These are phyloP conservation scores for Fusarium sp. DNA, from an alignment of 2,329 filamentous ascomycete species.

Conservation along the genomic window DNA sequence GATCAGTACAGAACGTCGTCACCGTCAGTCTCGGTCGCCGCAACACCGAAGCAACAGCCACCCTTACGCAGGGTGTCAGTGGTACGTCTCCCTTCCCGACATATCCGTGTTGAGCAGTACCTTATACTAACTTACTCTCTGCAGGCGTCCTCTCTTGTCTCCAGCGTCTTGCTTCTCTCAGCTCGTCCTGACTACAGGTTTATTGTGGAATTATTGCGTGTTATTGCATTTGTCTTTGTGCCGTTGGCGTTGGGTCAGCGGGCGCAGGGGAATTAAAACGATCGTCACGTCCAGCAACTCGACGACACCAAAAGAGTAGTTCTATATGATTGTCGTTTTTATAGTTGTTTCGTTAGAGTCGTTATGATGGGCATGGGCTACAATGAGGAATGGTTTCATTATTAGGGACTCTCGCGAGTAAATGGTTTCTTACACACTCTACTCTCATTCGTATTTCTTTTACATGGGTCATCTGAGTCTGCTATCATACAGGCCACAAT, in stretches of 20 bases:
- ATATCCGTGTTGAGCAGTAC: neutral
- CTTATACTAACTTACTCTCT: neutral
- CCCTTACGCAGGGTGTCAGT: constrained; percentile 90
- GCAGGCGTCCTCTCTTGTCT: constrained; percentile 57
- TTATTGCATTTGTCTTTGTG: constrained; percentile 40
- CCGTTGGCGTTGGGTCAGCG: constrained; percentile 42
- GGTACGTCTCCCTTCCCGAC: constrained; percentile 64
- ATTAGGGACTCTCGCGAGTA: constrained; percentile 28
- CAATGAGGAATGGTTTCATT: constrained; percentile 7
- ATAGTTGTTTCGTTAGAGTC: neutral
- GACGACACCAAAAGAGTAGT: constrained; percentile 30
- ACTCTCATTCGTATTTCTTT: neutral
- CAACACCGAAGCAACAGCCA: constrained; percentile 88
- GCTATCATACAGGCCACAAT: neutral
- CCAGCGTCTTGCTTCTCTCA: constrained; percentile 52
- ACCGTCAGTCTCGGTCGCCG: constrained; percentile 88
- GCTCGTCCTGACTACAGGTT: constrained; percentile 26
- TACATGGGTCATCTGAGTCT: neutral
- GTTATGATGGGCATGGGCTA: constrained; percentile 2
- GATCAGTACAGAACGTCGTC: constrained; percentile 73
- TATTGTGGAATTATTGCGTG: constrained; percentile 33
- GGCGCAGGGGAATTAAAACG: constrained; percentile 32
- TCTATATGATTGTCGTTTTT: constrained; percentile 1
- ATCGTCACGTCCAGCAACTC: constrained; percentile 9
- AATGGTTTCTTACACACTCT: constrained; percentile 22